Evolutionary conservation across 2,329 filamentous ascomycete species (phyloP).

Genomic region (Cryoendolithus antarcticus): DNA sequence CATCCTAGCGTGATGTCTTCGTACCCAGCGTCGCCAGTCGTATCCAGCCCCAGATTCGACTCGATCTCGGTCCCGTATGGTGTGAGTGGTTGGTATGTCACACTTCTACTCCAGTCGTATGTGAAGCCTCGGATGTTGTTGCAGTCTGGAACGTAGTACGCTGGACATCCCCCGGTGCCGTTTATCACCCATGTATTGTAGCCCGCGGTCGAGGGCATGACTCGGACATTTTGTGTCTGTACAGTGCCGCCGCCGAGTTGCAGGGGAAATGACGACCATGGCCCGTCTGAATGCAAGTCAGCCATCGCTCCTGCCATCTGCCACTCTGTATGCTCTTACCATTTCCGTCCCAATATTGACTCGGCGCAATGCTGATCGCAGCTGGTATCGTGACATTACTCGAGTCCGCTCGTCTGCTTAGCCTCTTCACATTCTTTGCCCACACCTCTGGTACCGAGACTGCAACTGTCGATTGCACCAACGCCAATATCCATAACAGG

Average conservation of each 20-base stretch:
- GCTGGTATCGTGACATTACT: slow-evolving; percentile 15
- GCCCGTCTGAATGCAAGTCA: slow-evolving; percentile 13
- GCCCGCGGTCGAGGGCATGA: slow-evolving; percentile 21
- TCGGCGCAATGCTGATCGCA: slow-evolving; percentile 21
- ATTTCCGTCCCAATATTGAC: slow-evolving; percentile 27
- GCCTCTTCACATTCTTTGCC: not conserved
- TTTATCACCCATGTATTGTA: slow-evolving; percentile 18
- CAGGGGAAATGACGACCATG: slow-evolving; percentile 26
- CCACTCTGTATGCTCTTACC: slow-evolving; percentile 7
- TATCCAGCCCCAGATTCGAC: slow-evolving; percentile 37
- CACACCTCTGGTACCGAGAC: slow-evolving; percentile 1
- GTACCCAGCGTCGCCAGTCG: slow-evolving; percentile 18
- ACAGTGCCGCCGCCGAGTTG: slow-evolving; percentile 20
- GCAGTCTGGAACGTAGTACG: slow-evolving; percentile 17
- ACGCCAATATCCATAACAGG: too few relatives aligned
- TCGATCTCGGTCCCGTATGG: slow-evolving; percentile 49
- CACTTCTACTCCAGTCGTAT: slow-evolving; percentile 43
- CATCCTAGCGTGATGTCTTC: slow-evolving; percentile 24
- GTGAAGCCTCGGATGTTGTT: slow-evolving; percentile 17
- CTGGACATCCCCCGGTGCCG: slow-evolving; percentile 29
- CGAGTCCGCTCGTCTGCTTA: slow-evolving; percentile 3
- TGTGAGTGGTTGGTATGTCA: slow-evolving; percentile 48
- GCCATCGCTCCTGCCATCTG: too few relatives aligned
- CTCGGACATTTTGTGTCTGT: slow-evolving; percentile 21
- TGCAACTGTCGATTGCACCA: slow-evolving; percentile 3